Conservation (phyloP, 1,284 basidiomycete species). For the Fomitopsis pinicola region DNA sequence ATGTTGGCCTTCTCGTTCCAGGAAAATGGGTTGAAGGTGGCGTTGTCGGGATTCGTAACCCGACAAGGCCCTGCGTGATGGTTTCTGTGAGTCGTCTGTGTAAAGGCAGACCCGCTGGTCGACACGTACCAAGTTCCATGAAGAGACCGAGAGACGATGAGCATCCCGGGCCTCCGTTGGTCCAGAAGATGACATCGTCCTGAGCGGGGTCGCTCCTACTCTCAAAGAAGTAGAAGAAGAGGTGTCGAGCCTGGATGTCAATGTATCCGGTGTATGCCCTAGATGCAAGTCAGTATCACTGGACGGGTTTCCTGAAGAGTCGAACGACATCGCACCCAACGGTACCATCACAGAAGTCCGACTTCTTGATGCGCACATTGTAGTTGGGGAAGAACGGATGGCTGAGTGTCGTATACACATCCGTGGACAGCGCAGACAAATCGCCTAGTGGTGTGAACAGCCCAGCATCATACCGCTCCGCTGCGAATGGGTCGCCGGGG, state of each 20-base stretch:
- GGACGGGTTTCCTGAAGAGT: not conserved
- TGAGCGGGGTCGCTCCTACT: slow-evolving; percentile 61
- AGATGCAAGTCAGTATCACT: not conserved
- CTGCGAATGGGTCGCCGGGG: not conserved
- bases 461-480: slow-evolving; percentile 28
- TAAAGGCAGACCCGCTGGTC: slow-evolving; percentile 20
- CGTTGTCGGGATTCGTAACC: slow-evolving; percentile 37
- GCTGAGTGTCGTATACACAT: slow-evolving; percentile 40
- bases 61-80: slow-evolving; percentile 42
- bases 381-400: slow-evolving; percentile 54
- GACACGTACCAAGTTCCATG: slow-evolving; percentile 45
- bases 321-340: slow-evolving; percentile 13
- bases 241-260: slow-evolving; percentile 62
- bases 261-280: slow-evolving; percentile 49
- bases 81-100: not conserved
- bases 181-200: slow-evolving; percentile 68
- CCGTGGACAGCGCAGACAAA: slow-evolving; percentile 34
- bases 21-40: slow-evolving; percentile 51
- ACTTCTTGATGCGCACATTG: slow-evolving; percentile 45
- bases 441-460: slow-evolving; percentile 39
- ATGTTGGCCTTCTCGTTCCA: slow-evolving; percentile 72
- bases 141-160: slow-evolving; percentile 35
- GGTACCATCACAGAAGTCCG: slow-evolving; percentile 23
- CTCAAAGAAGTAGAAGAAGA: slow-evolving; percentile 83
- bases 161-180: slow-evolving; percentile 53